phyloP scores from a whole-genome alignment of 2,329 filamentous ascomycete species.

The Pleurostoma richardsiae region DNA sequence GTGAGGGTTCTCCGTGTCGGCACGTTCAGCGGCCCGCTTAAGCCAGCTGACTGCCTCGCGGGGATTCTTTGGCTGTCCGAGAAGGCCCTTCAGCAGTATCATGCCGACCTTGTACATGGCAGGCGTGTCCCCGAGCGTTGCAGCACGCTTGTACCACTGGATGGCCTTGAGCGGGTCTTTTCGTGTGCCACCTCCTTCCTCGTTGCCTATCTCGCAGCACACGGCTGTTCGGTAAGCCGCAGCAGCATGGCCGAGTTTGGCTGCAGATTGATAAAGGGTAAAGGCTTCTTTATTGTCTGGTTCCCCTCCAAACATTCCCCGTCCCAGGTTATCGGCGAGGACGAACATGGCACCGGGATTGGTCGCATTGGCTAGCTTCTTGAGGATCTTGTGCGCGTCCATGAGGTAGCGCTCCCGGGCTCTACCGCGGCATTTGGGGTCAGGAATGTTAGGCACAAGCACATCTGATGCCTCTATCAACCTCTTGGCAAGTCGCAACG shows the following conservation, averaged over 20 bases:
- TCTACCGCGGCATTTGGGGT: conserved; percentile 69
- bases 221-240: conserved; percentile 93
- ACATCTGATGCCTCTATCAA: conserved; percentile 79
- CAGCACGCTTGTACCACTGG: conserved; percentile 95
- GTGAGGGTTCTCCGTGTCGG: conserved; percentile 87
- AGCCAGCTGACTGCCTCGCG: conserved; percentile 88
- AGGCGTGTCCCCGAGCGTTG: conserved; percentile 81
- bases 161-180: conserved; percentile 91
- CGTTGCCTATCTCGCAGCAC: conserved; percentile 92
- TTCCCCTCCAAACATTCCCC: conserved; percentile 72
- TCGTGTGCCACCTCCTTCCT: conserved; percentile 88
- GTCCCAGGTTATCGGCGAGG: conserved; percentile 82
- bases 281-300: conserved; percentile 90
- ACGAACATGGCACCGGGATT: conserved; percentile 91
- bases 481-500: conserved; percentile 73
- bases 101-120: conserved; percentile 99
- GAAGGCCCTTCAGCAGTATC: conserved; percentile 86
- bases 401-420: conserved; percentile 76
- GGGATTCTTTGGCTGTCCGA: conserved; percentile 80
- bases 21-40: conserved; percentile 84
- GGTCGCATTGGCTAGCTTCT: conserved; percentile 72
- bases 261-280: conserved; percentile 85
- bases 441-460: conserved; percentile 59
- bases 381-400: conserved; percentile 86
- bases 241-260: conserved; percentile 79